phyloP scores from a whole-genome alignment of 805 yeast species.

The Lachancea sp. region DNA sequence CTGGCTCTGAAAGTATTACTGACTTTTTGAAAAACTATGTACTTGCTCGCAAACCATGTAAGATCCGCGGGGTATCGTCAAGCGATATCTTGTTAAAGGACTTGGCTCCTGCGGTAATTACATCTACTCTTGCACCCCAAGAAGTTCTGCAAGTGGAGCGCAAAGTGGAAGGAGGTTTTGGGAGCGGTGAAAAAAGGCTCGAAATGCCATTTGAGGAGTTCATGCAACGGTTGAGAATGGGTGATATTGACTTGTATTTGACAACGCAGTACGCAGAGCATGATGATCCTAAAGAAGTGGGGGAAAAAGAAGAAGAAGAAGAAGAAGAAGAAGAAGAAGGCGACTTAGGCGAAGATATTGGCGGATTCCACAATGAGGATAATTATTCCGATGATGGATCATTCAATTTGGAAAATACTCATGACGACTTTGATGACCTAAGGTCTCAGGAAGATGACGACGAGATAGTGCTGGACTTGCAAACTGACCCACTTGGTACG shows the following conservation, averaged over 20 bases:
- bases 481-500: slow-evolving; percentile 25
- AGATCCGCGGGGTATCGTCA: slow-evolving; percentile 37
- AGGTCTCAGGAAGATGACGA: slow-evolving; percentile 17
- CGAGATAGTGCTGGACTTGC: slow-evolving; percentile 10
- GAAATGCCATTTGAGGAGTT: slow-evolving; percentile 47
- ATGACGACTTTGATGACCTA: slow-evolving; percentile 26
- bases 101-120: slow-evolving; percentile 36
- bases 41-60: slow-evolving; percentile 43
- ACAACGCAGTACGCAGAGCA: slow-evolving; percentile 56
- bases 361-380: slow-evolving; percentile 14
- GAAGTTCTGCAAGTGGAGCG: slow-evolving; percentile 50
- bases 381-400: slow-evolving; percentile 16
- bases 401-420: slow-evolving; percentile 18
- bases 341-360: not conserved
- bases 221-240: slow-evolving; percentile 33
- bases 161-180: slow-evolving; percentile 56
- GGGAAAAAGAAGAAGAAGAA: slow-evolving; percentile 4
- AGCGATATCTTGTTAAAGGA: slow-evolving; percentile 29
- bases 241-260: slow-evolving; percentile 47
- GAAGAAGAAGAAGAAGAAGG: slow-evolving; percentile 1
- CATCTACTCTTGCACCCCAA: slow-evolving; percentile 34
- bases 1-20: slow-evolving; percentile 15
- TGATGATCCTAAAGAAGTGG: slow-evolving; percentile 7
- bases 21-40: slow-evolving; percentile 39
- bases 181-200: slow-evolving; percentile 52